Percentiles rank a stretch among this genome's conserved stretches.
These are phyloP conservation scores for Moesziomyces antarcticus DNA, from an alignment of 1,284 basidiomycete species.

Conservation along the genomic window DNA sequence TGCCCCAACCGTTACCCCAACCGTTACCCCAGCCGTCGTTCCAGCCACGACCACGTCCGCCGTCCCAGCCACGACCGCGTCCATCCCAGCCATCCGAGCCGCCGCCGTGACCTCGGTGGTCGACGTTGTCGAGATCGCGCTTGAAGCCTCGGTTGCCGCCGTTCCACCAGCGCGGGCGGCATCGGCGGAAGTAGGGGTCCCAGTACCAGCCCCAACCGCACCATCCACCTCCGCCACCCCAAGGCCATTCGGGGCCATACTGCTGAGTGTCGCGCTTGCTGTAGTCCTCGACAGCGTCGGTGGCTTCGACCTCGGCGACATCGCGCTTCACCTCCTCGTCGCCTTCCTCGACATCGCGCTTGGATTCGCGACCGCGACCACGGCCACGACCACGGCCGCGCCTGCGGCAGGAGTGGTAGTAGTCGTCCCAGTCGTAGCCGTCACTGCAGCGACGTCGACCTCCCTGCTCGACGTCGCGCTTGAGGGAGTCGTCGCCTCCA, in stretches of 20 bases:
- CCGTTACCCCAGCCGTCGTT: background rate
- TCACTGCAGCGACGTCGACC: no score
- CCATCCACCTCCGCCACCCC: no score
- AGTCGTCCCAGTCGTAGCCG: no score
- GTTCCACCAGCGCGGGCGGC: background rate
- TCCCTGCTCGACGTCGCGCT: no score
- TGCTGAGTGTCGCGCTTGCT: no score
- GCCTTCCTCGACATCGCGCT: no score
- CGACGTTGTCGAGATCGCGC: background rate
- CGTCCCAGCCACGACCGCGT: no score
- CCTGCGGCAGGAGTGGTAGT: no score
- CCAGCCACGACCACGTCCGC: background rate
- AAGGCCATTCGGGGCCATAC: background rate
- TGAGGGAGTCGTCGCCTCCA: no score
- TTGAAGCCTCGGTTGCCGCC: background rate
- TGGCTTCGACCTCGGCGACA: background rate
- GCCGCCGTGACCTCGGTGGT: background rate
- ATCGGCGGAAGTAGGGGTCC: background rate
- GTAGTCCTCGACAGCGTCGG: no score
- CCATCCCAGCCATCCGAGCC: background rate
- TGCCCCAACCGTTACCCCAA: background rate
- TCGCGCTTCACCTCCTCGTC: slow-evolving; percentile 1
- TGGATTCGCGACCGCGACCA: no score
- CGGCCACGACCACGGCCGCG: no score
- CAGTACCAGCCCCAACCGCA: background rate